Evolutionary conservation across 2,329 filamentous ascomycete species (phyloP).

Genomic region (Colletotrichum sp.): DNA sequence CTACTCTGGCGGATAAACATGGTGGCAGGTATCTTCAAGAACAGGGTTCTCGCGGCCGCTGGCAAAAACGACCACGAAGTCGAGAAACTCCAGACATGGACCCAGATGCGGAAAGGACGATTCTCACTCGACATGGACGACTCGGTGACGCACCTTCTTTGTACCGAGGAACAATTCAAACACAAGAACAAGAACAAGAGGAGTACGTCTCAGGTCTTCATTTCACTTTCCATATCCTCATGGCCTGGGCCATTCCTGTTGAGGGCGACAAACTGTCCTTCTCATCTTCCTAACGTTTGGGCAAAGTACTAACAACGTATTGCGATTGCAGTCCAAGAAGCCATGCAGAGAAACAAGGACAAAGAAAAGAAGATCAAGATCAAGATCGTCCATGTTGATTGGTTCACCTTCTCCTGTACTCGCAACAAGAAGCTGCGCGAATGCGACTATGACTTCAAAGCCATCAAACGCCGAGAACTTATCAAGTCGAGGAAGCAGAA

Average conservation of each 20-base stretch:
- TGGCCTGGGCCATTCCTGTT: neutral
- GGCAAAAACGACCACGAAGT: constrained; percentile 56
- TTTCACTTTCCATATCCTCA: neutral
- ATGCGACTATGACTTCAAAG: constrained; percentile 45
- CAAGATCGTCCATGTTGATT: constrained; percentile 54
- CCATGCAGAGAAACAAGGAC: constrained; percentile 31
- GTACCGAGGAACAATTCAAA: constrained; percentile 66
- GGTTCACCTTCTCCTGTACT: constrained; percentile 55
- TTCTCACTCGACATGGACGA: constrained; percentile 57
- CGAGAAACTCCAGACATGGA: constrained; percentile 70
- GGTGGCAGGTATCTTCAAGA: constrained; percentile 51
- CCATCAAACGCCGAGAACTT: constrained; percentile 22
- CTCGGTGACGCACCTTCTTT: constrained; percentile 75
- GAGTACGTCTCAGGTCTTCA: neutral
- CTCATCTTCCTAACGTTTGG: neutral
- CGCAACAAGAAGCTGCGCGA: constrained; percentile 29
- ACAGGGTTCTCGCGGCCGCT: constrained; percentile 59
- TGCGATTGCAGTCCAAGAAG: constrained; percentile 38
- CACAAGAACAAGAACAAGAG: constrained; percentile 12
- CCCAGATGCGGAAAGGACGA: constrained; percentile 64
- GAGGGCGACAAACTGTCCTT: neutral
- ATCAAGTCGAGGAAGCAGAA: constrained; percentile 34
- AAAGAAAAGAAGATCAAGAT: constrained; percentile 30
- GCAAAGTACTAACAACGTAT: no score
- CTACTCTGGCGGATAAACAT: neutral